Percentiles rank a stretch among this genome's conserved stretches.
These are phyloP conservation scores for Calonectria hongkongensis DNA, from an alignment of 2,329 filamentous ascomycete species.

Conservation along the genomic window DNA sequence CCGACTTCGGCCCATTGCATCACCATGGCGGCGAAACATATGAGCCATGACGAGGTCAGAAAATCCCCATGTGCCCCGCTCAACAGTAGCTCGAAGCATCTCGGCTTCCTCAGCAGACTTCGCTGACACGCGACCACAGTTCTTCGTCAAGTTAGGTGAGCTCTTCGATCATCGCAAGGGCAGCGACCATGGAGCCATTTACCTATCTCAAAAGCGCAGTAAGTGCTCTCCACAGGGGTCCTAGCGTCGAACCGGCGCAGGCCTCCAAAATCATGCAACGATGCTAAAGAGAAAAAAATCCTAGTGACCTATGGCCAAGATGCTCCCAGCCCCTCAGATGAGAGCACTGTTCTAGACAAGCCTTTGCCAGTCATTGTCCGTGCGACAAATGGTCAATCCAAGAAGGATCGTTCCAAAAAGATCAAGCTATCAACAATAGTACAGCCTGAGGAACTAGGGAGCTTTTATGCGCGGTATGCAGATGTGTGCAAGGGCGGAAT, in stretches of 20 bases:
- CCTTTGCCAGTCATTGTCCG: conserved; percentile 86
- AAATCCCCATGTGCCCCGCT: neutral
- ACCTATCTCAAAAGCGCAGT: conserved; percentile 86
- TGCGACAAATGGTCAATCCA: conserved; percentile 86
- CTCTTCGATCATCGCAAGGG: conserved; percentile 81
- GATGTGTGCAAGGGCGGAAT: conserved; percentile 94
- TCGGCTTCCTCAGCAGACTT: neutral
- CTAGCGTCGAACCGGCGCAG: neutral
- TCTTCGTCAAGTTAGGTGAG: conserved; percentile 81
- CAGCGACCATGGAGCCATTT: conserved; percentile 83
- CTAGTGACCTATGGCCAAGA: conserved; percentile 68
- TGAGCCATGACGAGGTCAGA: conserved; percentile 55
- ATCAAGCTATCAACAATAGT: conserved; percentile 91
- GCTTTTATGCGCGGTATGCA: conserved; percentile 89
- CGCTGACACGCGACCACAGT: conserved; percentile 68
- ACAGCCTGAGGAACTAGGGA: conserved; percentile 82
- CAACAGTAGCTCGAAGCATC: neutral
- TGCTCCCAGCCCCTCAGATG: conserved; percentile 64
- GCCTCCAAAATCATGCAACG: neutral
- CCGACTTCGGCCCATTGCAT: conserved; percentile 32
- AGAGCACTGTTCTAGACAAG: conserved; percentile 75
- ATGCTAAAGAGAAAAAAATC: conserved; percentile 34
- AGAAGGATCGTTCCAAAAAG: conserved; percentile 73
- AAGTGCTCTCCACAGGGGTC: conserved; percentile 54
- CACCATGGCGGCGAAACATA: conserved; percentile 49